Evolutionary conservation across 108 stramenopile genomes (phyloP).

Genomic region (Cyclotella cryptica): DNA sequence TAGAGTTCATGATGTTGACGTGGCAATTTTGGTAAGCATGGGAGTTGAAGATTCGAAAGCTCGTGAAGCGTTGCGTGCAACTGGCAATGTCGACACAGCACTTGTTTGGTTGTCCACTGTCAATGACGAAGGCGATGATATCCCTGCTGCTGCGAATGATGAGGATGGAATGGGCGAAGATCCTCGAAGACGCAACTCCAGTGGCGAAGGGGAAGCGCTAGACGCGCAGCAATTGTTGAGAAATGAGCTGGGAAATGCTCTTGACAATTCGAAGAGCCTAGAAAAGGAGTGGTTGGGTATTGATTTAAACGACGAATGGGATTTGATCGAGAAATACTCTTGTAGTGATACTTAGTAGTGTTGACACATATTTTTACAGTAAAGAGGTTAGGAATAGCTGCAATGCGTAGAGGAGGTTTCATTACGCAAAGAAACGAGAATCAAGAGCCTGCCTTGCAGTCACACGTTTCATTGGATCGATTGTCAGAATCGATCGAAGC

Average conservation of each 20-base stretch:
- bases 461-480: constrained; percentile 72
- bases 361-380: too few relatives aligned
- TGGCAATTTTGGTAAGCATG: constrained; percentile 33
- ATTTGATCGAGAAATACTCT: constrained; percentile 23
- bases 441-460: constrained; percentile 66
- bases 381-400: constrained; percentile 1
- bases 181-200: too few relatives aligned
- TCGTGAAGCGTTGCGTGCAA: constrained; percentile 18
- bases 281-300: constrained; percentile 39
- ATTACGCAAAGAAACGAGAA: constrained; percentile 27
- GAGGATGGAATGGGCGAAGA: not conserved
- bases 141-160: not conserved
- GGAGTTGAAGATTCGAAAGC: constrained; percentile 24
- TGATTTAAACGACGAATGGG: constrained; percentile 38
- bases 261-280: constrained; percentile 21
- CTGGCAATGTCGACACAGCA: constrained; percentile 26
- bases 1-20: constrained; percentile 25
- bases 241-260: constrained; percentile 27
- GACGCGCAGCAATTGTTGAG: constrained; percentile 29
- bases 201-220: too few relatives aligned
- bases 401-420: not conserved
- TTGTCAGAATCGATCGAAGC: constrained; percentile 68
- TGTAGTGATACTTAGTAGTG: not conserved
- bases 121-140: not conserved
- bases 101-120: constrained; percentile 22